phyloP scores from a whole-genome alignment of 768 basidiomycete species.

The Suillus ampliporus region DNA sequence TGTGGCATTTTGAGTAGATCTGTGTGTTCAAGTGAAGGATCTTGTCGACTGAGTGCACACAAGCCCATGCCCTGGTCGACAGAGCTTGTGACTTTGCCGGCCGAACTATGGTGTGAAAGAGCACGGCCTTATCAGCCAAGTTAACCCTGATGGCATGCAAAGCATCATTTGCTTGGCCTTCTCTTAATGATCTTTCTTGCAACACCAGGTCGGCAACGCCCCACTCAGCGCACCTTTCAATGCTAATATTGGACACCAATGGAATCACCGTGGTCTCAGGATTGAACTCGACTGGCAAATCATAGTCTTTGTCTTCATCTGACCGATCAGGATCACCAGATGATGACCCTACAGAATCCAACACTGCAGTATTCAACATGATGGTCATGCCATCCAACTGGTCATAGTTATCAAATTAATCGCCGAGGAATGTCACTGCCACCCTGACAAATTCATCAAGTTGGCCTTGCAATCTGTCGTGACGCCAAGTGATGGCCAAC shows the following conservation, averaged over 20 bases:
- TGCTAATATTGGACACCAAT: no score
- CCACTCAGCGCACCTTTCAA: no score
- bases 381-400: not conserved
- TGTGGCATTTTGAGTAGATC: slow-evolving; percentile 1
- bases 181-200: no score
- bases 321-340: not conserved
- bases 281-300: no score
- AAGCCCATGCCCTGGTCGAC: no score
- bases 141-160: slow-evolving; percentile 10
- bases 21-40: not conserved
- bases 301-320: not conserved
- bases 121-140: slow-evolving; percentile 17
- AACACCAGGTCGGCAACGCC: no score
- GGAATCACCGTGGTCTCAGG: no score
- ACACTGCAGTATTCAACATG: not conserved
- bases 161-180: slow-evolving; percentile 26
- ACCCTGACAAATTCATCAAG: not conserved
- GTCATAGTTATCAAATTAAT: not conserved
- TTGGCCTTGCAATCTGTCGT: not conserved
- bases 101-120: not conserved
- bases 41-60: not conserved
- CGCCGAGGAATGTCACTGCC: not conserved
- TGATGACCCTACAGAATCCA: not conserved
- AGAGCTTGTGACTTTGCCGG: no score
- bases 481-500: not conserved